phyloP scores from a whole-genome alignment of 2,329 filamentous ascomycete genomes.

The Pleurostoma richardsiae region DNA sequence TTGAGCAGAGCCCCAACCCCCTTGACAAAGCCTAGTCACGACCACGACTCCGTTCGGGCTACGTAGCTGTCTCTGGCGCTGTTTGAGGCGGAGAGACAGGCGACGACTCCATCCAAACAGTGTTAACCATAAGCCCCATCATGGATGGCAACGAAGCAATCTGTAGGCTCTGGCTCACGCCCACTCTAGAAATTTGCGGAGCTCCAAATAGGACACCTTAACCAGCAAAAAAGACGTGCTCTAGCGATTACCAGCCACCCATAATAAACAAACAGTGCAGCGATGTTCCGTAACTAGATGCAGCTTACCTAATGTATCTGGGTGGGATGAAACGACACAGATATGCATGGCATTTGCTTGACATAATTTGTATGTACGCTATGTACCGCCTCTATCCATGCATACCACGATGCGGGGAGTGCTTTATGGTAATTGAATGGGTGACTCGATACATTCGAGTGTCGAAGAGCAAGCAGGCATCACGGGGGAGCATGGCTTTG shows the following conservation, averaged over 20 bases:
- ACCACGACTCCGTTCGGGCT: too few species aligned
- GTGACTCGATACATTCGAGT: not conserved
- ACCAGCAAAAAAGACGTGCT: not conserved
- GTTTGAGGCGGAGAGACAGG: too few species aligned
- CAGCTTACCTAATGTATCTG: not conserved
- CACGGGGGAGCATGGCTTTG: too few species aligned
- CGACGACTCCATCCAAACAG: too few species aligned
- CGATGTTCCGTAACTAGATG: not conserved
- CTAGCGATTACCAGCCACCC: not conserved
- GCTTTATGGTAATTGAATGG: not conserved
- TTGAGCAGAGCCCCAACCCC: too few species aligned
- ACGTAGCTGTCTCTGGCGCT: too few species aligned
- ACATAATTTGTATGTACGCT: not conserved
- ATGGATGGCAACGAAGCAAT: not conserved
- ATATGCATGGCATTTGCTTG: not conserved
- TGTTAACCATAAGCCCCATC: not conserved
- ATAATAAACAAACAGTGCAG: not conserved
- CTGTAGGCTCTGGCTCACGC: not conserved
- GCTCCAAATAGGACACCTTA: not conserved
- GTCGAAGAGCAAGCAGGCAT: too few species aligned
- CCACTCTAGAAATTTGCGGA: not conserved
- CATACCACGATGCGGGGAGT: too few species aligned
- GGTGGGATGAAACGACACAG: not conserved
- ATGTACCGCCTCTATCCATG: not conserved
- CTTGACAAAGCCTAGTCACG: too few species aligned